Conservation (phyloP, 345 rosid species). For the Clausena lansium region DNA sequence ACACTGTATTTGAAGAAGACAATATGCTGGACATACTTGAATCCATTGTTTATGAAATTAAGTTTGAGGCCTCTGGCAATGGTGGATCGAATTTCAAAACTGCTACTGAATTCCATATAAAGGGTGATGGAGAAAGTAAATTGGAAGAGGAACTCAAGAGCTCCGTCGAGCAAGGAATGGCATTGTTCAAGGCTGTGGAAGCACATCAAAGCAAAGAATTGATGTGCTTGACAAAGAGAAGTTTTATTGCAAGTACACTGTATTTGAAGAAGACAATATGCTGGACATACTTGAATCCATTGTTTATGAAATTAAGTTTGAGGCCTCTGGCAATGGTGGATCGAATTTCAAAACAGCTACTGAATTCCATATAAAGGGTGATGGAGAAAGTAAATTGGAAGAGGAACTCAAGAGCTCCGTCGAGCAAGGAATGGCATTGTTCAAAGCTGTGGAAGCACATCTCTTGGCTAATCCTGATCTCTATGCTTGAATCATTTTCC, state of each 20-base stretch:
- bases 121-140: neutral
- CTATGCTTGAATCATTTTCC: constrained; percentile 8
- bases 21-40: constrained; percentile 10
- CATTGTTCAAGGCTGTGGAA: constrained; percentile 28
- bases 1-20: constrained; percentile 34
- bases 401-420: constrained; percentile 31
- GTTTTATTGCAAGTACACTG: constrained; percentile 16
- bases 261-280: constrained; percentile 30
- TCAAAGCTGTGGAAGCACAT: constrained; percentile 37
- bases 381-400: neutral
- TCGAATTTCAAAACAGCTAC: neutral
- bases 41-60: constrained; percentile 20
- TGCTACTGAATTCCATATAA: neutral
- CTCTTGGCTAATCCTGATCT: constrained; percentile 42
- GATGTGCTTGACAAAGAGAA: constrained; percentile 37
- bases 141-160: constrained; percentile 30
- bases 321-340: constrained; percentile 6
- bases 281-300: constrained; percentile 21
- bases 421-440: constrained; percentile 20
- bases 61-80: constrained; percentile 12
- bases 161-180: constrained; percentile 19
- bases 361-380: neutral
- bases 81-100: constrained; percentile 7
- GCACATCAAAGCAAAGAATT: constrained; percentile 37
- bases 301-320: constrained; percentile 19